Evolutionary conservation across 1,284 basidiomycete species (phyloP).

Genomic region (Blastosporella zonata): DNA sequence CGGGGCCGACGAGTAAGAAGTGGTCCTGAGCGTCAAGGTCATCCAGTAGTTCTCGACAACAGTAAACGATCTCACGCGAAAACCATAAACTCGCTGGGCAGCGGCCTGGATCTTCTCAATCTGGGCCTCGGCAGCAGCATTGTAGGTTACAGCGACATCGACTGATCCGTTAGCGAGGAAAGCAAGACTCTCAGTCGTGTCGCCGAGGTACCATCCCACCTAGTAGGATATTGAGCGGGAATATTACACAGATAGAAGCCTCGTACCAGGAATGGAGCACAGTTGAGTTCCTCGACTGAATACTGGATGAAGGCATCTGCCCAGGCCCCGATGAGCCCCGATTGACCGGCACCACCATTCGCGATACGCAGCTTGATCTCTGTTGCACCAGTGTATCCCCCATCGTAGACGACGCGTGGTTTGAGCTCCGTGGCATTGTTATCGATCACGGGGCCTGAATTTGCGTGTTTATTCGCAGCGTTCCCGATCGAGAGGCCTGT

Average conservation of each 20-base stretch:
- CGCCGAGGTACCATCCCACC: slow-evolving; percentile 20
- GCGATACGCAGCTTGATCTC: slow-evolving; percentile 18
- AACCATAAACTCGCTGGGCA: slow-evolving; percentile 34
- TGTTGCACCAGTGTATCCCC: slow-evolving; percentile 9
- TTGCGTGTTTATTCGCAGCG: too few relatives aligned
- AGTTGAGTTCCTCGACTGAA: slow-evolving; percentile 7
- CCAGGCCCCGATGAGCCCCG: slow-evolving; percentile 21
- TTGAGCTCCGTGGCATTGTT: neutral
- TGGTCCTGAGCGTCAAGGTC: slow-evolving; percentile 34
- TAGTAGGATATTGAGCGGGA: neutral
- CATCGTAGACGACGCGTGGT: slow-evolving; percentile 10
- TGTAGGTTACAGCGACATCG: slow-evolving; percentile 49
- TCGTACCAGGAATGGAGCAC: slow-evolving; percentile 11
- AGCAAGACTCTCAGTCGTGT: slow-evolving; percentile 17
- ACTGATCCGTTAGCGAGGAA: slow-evolving; percentile 23
- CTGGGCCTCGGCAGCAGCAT: slow-evolving; percentile 43
- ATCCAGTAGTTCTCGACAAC: neutral
- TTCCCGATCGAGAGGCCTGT: too few relatives aligned
- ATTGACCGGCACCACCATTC: slow-evolving; percentile 20
- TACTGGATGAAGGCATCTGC: slow-evolving; percentile 19
- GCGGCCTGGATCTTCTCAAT: slow-evolving; percentile 28
- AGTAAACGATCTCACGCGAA: slow-evolving; percentile 30
- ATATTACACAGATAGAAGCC: neutral
- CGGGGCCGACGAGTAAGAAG: slow-evolving; percentile 38
- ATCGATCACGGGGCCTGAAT: too few relatives aligned